Conservation (phyloP, 345 rosid genomes). For the Populus ilicifolia region DNA sequence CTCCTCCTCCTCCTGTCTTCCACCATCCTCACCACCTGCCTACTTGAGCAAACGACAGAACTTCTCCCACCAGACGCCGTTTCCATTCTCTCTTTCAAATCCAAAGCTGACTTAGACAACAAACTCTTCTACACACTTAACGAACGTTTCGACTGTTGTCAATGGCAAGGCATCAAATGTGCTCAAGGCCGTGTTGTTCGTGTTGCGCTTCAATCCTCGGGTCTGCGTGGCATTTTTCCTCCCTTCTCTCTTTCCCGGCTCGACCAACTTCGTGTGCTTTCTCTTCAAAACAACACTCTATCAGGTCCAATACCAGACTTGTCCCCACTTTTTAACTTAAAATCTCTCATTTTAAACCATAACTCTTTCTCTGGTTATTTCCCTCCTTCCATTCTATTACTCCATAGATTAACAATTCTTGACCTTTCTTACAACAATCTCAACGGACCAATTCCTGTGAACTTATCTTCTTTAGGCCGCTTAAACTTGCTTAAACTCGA, state of each 20-base stretch:
- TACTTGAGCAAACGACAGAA: slow-evolving; percentile 30
- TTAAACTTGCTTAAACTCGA: slow-evolving; percentile 60
- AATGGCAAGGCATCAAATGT: slow-evolving; percentile 90
- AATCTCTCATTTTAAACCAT: slow-evolving; percentile 53
- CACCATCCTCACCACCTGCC: slow-evolving; percentile 17
- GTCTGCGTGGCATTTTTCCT: slow-evolving; percentile 66
- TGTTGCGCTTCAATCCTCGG: slow-evolving; percentile 42
- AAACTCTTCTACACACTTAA: slow-evolving; percentile 61
- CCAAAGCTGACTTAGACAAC: slow-evolving; percentile 78
- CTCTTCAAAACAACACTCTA: slow-evolving; percentile 74
- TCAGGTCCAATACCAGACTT: slow-evolving; percentile 81
- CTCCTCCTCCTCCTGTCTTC: slow-evolving; percentile 15
- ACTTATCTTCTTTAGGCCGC: slow-evolving; percentile 45
- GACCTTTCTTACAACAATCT: slow-evolving; percentile 54
- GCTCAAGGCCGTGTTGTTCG: slow-evolving; percentile 81
- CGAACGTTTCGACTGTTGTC: slow-evolving; percentile 88
- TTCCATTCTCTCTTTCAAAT: slow-evolving; percentile 72
- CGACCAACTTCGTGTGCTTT: slow-evolving; percentile 84
- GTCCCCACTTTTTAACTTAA: slow-evolving; percentile 65
- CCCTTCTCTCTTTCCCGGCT: slow-evolving; percentile 65
- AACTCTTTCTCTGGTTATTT: slow-evolving; percentile 71
- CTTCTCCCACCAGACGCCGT: slow-evolving; percentile 66
- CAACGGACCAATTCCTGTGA: slow-evolving; percentile 57
- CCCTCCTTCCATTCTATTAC: slow-evolving; percentile 57
- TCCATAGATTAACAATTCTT: slow-evolving; percentile 54